Conservation (phyloP, 2,329 filamentous ascomycete species). For the Aspergillus puulaauensis region DNA sequence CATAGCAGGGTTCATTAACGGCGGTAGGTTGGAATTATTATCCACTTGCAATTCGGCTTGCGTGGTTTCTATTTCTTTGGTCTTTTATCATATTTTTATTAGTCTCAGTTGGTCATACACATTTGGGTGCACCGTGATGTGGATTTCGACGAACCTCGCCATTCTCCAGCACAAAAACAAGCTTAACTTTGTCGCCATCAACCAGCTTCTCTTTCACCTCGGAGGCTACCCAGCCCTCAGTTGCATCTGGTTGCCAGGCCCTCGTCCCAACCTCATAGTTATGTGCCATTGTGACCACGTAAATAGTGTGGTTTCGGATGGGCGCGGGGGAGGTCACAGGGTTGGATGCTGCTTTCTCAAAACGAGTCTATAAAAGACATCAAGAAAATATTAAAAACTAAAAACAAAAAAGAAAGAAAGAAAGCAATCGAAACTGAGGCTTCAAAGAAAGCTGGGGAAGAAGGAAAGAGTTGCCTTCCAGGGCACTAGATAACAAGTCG, state of each 20-base stretch:
- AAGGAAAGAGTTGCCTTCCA: slow-evolving; percentile 9
- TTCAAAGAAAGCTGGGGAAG: slow-evolving; percentile 8
- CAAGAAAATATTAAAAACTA: slow-evolving; percentile 18
- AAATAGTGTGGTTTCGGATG: slow-evolving; percentile 7
- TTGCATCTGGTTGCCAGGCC: slow-evolving; percentile 96
- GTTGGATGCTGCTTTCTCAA: slow-evolving; percentile 16
- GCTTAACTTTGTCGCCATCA: slow-evolving; percentile 80
- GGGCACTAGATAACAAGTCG: slow-evolving; percentile 4
- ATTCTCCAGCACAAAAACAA: slow-evolving; percentile 87
- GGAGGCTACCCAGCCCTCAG: slow-evolving; percentile 96
- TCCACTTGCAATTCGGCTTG: slow-evolving; percentile 72
- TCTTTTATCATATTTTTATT: slow-evolving; percentile 50
- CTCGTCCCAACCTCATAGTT: slow-evolving; percentile 94
- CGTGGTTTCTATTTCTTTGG: slow-evolving; percentile 76
- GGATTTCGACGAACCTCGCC: slow-evolving; percentile 67
- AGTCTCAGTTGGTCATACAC: slow-evolving; percentile 3
- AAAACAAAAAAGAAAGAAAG: slow-evolving; percentile 14
- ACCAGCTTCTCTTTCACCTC: slow-evolving; percentile 85
- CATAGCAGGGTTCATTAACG: slow-evolving; percentile 96
- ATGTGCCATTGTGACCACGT: slow-evolving; percentile 64
- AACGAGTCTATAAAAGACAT: slow-evolving; percentile 22
- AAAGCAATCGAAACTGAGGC: slow-evolving; percentile 9
- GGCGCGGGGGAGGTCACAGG: slow-evolving; percentile 8
- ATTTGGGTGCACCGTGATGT: not conserved
- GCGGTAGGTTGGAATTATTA: slow-evolving; percentile 76